Percentiles rank a stretch among this genome's conserved stretches.
Conservation (phyloP, 2,329 filamentous ascomycete genomes). For the Colletotrichum musae region DNA sequence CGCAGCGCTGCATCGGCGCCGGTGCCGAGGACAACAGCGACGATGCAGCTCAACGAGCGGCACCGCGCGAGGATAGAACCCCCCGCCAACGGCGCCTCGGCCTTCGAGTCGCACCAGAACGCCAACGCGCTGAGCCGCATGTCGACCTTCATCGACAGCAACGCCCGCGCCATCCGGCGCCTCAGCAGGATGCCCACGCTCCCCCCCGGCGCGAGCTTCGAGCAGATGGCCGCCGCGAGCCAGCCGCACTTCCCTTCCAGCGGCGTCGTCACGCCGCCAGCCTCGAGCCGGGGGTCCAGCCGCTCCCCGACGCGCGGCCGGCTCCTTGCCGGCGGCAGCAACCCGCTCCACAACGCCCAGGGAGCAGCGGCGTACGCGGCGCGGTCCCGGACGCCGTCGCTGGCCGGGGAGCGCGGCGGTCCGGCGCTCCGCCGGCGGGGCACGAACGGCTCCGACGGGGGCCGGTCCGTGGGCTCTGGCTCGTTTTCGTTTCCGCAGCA, state of each 20-base stretch:
- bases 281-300: conserved; percentile 50
- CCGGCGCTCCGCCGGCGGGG: conserved; percentile 42
- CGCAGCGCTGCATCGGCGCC: conserved; percentile 39
- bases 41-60: conserved; percentile 56
- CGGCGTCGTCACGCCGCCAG: conserved; percentile 48
- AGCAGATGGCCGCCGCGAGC: conserved; percentile 48
- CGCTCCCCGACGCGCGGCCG: conserved; percentile 44
- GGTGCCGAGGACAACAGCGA: no score
- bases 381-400: conserved; percentile 38
- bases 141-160: conserved; percentile 59
- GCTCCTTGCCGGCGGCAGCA: not conserved
- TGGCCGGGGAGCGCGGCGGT: conserved; percentile 32
- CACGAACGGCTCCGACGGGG: conserved; percentile 38
- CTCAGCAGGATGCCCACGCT: conserved; percentile 56
- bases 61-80: conserved; percentile 55
- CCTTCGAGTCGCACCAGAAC: conserved; percentile 59
- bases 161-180: conserved; percentile 59
- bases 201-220: conserved; percentile 48
- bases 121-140: conserved; percentile 59
- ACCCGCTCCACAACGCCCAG: conserved; percentile 13
- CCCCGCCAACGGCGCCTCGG: conserved; percentile 52
- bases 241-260: conserved; percentile 42
- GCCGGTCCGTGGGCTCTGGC: conserved; percentile 8
- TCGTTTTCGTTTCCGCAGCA: conserved; percentile 9
- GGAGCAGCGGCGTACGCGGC: conserved; percentile 38